Evolutionary conservation across 306 rosid species (phyloP).

Genomic region (Vigna hirtella): DNA sequence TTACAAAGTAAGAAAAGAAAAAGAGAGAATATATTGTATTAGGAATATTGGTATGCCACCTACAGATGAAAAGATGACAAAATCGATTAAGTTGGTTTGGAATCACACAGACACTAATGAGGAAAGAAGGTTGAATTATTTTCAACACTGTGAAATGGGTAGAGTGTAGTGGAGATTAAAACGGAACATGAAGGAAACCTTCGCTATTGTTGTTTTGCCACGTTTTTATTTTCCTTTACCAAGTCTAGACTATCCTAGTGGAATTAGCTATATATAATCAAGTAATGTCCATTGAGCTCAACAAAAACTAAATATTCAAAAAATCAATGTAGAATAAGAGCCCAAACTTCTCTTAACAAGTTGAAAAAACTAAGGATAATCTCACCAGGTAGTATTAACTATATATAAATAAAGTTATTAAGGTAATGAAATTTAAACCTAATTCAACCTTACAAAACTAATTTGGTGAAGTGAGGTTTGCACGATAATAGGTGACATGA

Average conservation of each 20-base stretch:
- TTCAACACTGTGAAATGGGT: not conserved
- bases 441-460: too few relatives aligned
- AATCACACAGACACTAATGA: not conserved
- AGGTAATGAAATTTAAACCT: too few relatives aligned
- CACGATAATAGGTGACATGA: too few relatives aligned
- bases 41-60: not conserved
- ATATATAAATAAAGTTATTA: too few relatives aligned
- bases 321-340: constrained; percentile 16
- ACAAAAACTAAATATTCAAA: constrained; percentile 28
- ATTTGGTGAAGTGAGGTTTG: too few relatives aligned
- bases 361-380: too few relatives aligned
- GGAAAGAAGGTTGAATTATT: not conserved
- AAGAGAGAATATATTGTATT: not conserved
- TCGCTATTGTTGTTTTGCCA: not conserved
- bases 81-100: not conserved
- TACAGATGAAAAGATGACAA: not conserved
- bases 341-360: not conserved
- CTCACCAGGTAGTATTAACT: too few relatives aligned
- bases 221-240: not conserved
- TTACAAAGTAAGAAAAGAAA: not conserved
- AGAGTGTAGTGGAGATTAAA: not conserved
- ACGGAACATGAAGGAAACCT: not conserved
- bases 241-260: constrained; percentile 6
- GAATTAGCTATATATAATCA: constrained; percentile 9
- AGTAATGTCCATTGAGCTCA: not conserved